Evolutionary conservation across 2,329 filamentous ascomycete genomes (phyloP), one percentile per base, ranked within the genome.

Genomic region (Nothophaeocryptopus gaeumannii): DNA sequence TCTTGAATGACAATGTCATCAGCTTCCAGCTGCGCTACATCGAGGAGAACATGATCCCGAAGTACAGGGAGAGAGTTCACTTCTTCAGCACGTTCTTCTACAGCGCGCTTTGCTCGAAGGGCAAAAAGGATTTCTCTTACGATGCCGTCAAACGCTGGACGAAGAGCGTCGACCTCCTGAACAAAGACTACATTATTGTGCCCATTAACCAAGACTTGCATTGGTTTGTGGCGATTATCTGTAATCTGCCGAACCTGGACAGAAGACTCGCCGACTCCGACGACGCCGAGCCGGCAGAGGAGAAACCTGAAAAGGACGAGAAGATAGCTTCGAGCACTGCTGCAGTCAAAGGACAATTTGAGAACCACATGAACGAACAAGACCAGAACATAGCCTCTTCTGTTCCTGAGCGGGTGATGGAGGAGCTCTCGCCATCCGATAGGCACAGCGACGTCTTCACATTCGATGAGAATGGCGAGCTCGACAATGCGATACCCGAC

Each of bases 61-160:
- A 59, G 55, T 69, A 73, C 34, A 72, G 77, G 9, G 74, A 77
- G 2, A 77, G 81, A 0, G 82, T 95, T 3, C 89, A 95, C 66
- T 87, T 96, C 59, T 92, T 95, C 74, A 97, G 91, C 66, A 93
- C 89, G 0, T 96, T 89, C 70, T 96, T 97, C 70, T 97, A 88
- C 64, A 82, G 85, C 14, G 85, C 84, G 40, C 77, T 97, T 38
- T 88, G 80, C 13, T 70, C 70, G 7, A 68, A 71, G 12, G 75
- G 81, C 32, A 73, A 70, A 59, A 69, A 73, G 41, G 72, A 69
- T 0, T 86, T 95, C 70, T 90, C 95, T 62, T 96, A 96, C 64
- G 82, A 87, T 20, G 86, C 83, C 4, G 91, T 99, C 48, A 83
- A 86, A 66, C 81, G 83, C 37, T 99, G 93, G 93, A 97, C 93